Percentiles rank a stretch among this genome's conserved stretches.
phyloP scores from a whole-genome alignment of 2,329 filamentous ascomycete species.

The Calonectria crousiana region DNA sequence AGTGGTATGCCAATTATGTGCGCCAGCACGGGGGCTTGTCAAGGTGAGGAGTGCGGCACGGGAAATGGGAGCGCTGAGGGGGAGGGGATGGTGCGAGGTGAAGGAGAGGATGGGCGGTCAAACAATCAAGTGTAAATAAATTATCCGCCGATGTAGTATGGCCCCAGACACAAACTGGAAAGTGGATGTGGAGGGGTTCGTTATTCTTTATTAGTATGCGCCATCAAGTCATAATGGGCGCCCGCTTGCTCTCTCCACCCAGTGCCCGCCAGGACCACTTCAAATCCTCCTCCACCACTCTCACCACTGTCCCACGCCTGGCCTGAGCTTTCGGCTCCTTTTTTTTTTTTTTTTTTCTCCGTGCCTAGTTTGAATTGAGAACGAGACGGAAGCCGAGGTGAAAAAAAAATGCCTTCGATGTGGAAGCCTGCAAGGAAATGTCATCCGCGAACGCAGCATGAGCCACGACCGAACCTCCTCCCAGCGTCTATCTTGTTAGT shows the following conservation, averaged over 20 bases:
- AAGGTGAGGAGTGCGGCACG: not conserved
- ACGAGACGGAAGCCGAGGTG: not conserved
- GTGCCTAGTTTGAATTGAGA: constrained; percentile 2
- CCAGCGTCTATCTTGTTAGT: not conserved
- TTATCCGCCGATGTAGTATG: constrained; percentile 5
- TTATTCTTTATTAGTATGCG: constrained; percentile 26
- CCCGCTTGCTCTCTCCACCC: constrained; percentile 25
- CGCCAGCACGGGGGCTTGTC: not conserved
- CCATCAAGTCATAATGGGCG: constrained; percentile 19
- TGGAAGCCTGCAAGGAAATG: not conserved
- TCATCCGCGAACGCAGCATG: constrained; percentile 1
- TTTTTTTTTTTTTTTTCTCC: constrained; percentile 26
- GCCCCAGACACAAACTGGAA: not conserved
- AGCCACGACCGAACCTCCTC: not conserved
- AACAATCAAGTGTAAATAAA: constrained; percentile 8
- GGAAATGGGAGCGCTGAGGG: not conserved
- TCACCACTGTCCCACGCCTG: constrained; percentile 34
- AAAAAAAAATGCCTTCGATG: not conserved
- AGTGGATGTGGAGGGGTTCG: constrained; percentile 27
- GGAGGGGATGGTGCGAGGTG: not conserved
- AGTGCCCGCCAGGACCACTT: constrained; percentile 20
- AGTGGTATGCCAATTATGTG: not conserved
- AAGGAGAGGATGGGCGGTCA: not conserved
- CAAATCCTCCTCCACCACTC: constrained; percentile 30
- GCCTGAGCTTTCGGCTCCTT: constrained; percentile 25